Evolutionary conservation across 1,284 basidiomycete species (phyloP), one percentile per base, ranked within the genome.

Genomic region (Xerocomus subilludens): DNA sequence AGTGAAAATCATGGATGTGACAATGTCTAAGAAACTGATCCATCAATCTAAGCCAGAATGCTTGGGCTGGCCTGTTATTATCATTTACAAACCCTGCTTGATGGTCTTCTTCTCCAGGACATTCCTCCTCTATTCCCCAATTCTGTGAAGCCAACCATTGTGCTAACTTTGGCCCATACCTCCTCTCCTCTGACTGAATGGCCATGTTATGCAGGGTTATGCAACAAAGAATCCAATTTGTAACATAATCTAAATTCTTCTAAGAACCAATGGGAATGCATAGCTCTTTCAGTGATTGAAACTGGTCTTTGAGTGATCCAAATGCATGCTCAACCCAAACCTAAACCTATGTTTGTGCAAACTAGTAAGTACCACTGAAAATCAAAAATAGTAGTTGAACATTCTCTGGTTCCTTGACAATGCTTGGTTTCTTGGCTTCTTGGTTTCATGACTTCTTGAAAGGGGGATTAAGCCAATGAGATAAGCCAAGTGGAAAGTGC

Each of bases 401-500:
- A 13, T 59, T 14, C 27, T 63, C 27, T 73, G 65, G 0, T 70
- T 10, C 3, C 20, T 7, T 0, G 8, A 38, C 0, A 73, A 21
- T 1, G 6, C 18, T 11, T 59, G 42, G 27, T 62, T 35, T 5
- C 49, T 33, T 65, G 45, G 55, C 64, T 67, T 67, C 18, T 75
- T 74, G 36, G 70, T n/a, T n/a, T n/a, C n/a, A n/a, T n/a, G n/a
- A n/a, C n/a, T n/a, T n/a, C n/a, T n/a, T n/a, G n/a, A n/a, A n/a
- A n/a, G n/a, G n/a, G n/a, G n/a, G n/a, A n/a, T n/a, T n/a, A n/a
- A n/a, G n/a, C n/a, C n/a, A 74, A 21, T 68, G 65, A 58, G 2
- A 74, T 49, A 74, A 38, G 70, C 76, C 51, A 75, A 53, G 59
- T 70, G 5, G 21, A 30, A 7, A 64, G 25, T 33, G 56, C 51